A percentile compares a stretch with the other conserved stretches of the same genome.
Conservation (phyloP, 2,329 filamentous ascomycete genomes). For the Cordyceps farinosa region DNA sequence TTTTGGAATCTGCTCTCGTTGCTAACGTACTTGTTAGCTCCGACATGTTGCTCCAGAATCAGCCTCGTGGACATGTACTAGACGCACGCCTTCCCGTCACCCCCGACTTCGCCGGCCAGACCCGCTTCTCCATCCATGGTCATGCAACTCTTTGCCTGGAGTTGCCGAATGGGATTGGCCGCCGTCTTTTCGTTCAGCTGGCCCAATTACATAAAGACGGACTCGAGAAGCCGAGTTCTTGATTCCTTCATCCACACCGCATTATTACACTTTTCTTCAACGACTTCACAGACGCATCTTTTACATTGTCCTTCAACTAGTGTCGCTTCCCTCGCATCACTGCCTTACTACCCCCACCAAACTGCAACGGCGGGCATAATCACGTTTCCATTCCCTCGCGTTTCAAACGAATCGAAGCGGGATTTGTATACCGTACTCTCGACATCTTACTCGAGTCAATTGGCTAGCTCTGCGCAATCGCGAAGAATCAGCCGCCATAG, state of each 20-base stretch:
- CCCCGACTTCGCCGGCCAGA: constrained; percentile 16
- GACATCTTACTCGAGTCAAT: neutral
- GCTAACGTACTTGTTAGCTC: neutral
- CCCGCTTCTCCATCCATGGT: constrained; percentile 13
- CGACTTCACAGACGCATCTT: neutral
- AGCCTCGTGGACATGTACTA: constrained; percentile 3
- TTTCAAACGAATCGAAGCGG: neutral
- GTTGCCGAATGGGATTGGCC: constrained; percentile 6
- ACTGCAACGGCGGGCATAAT: too few species aligned
- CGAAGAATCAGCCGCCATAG: neutral
- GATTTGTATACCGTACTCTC: neutral
- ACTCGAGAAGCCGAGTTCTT: neutral
- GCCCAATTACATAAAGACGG: neutral
- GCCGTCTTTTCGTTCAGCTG: neutral
- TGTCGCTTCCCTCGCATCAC: neutral
- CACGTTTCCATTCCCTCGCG: neutral
- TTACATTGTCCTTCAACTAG: neutral
- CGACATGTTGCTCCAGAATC: neutral
- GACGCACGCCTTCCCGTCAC: constrained; percentile 3
- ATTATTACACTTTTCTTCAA: neutral
- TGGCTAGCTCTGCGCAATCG: too few species aligned
- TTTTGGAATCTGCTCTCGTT: neutral
- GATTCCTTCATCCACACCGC: constrained; percentile 3
- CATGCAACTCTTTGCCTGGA: neutral
- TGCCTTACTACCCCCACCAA: neutral